These are phyloP conservation scores for Trametes villosa DNA, from an alignment of 768 basidiomycete species.

Conservation along the genomic window DNA sequence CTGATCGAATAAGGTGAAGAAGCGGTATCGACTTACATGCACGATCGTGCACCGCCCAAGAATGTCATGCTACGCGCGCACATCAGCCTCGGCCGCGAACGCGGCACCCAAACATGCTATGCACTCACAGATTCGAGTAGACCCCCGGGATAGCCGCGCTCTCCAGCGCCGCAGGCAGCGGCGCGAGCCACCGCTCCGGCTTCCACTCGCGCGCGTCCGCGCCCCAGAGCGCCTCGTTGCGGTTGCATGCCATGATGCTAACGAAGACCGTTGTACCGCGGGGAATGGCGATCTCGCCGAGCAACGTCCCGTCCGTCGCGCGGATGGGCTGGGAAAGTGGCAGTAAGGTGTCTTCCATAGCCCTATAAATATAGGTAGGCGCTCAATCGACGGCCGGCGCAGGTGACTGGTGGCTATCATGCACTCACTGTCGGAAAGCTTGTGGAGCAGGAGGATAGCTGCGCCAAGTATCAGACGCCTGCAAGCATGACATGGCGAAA, in stretches of 20 bases:
- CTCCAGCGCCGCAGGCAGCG: slow-evolving; percentile 24
- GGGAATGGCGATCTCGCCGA: slow-evolving; percentile 47
- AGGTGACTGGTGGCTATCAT: background rate
- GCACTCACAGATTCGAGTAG: slow-evolving; percentile 28
- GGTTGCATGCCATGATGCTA: slow-evolving; percentile 52
- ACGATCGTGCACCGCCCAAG: slow-evolving; percentile 4
- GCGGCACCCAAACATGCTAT: background rate
- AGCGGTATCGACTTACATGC: slow-evolving; percentile 3
- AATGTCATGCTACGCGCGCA: slow-evolving; percentile 8
- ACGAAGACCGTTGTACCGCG: slow-evolving; percentile 51
- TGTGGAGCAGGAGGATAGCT: slow-evolving; percentile 51
- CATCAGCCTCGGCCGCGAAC: slow-evolving; percentile 4
- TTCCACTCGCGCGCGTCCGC: slow-evolving; percentile 58
- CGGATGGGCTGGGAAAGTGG: slow-evolving; percentile 57
- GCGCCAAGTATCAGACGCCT: background rate
- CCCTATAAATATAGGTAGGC: slow-evolving; percentile 27
- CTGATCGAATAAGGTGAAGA: background rate
- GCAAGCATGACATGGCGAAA: background rate
- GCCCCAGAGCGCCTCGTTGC: slow-evolving; percentile 63
- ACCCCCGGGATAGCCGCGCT: slow-evolving; percentile 29
- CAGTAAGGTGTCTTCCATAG: slow-evolving; percentile 57
- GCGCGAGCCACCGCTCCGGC: slow-evolving; percentile 65
- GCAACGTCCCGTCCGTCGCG: slow-evolving; percentile 44
- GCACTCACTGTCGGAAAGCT: slow-evolving; percentile 31
- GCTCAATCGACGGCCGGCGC: background rate